A percentile compares a stretch with the other conserved stretches of the same genome.
phyloP scores from a whole-genome alignment of 2,329 filamentous ascomycete species.

The Alternaria conjuncta region DNA sequence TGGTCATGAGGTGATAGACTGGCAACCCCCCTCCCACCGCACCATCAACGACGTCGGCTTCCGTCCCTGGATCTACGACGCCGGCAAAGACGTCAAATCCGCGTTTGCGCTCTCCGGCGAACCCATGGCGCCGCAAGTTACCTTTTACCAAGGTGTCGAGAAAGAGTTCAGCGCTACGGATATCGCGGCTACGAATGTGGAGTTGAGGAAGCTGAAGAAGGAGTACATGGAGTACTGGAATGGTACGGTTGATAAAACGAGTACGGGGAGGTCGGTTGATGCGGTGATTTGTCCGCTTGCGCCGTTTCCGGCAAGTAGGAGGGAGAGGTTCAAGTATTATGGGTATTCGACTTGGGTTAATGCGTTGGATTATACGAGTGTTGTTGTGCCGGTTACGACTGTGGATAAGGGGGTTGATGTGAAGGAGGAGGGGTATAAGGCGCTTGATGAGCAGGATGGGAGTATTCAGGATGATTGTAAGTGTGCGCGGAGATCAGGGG shows the following conservation, averaged over 20 bases:
- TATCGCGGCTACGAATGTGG: slow-evolving; percentile 44
- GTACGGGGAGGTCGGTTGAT: slow-evolving; percentile 45
- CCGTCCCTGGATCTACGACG: slow-evolving; percentile 43
- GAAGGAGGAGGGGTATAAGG: slow-evolving; percentile 30
- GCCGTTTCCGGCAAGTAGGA: slow-evolving; percentile 45
- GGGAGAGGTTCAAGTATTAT: slow-evolving; percentile 41
- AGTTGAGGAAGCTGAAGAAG: slow-evolving; percentile 37
- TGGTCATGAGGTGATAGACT: slow-evolving; percentile 40
- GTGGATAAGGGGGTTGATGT: slow-evolving; percentile 39
- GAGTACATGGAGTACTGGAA: slow-evolving; percentile 50
- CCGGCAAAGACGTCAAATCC: slow-evolving; percentile 35
- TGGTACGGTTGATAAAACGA: slow-evolving; percentile 29
- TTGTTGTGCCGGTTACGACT: slow-evolving; percentile 43
- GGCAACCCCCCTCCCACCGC: slow-evolving; percentile 35
- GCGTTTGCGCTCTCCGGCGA: slow-evolving; percentile 46
- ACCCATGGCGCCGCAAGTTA: slow-evolving; percentile 36
- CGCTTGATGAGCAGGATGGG: slow-evolving; percentile 37
- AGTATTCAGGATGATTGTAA: slow-evolving; percentile 29
- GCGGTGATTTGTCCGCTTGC: slow-evolving; percentile 47
- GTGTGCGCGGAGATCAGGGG: too few species aligned
- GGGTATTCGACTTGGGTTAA: slow-evolving; percentile 43
- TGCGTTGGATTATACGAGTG: slow-evolving; percentile 41
- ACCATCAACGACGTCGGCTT: slow-evolving; percentile 25
- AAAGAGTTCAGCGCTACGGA: slow-evolving; percentile 34
- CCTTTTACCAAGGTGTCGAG: slow-evolving; percentile 16